These are phyloP conservation scores for Macrotyloma uniflorum DNA, from an alignment of 306 rosid species.

Conservation along the genomic window DNA sequence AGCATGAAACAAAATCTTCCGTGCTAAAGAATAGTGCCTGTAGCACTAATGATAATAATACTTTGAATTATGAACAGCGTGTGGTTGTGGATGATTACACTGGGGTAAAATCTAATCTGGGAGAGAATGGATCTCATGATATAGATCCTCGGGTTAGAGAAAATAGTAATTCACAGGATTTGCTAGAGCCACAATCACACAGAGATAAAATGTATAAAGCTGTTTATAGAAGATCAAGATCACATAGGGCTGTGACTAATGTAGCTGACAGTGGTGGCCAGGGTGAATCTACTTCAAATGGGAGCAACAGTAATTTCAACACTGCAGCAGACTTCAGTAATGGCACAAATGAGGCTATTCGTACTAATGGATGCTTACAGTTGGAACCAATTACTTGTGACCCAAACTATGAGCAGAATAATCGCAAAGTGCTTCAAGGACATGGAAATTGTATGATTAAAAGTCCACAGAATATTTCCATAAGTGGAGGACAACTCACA, in stretches of 20 bases:
- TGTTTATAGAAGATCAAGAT: conserved; percentile 77
- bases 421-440: conserved; percentile 52
- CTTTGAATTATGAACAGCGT: conserved; percentile 44
- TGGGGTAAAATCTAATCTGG: conserved; percentile 45
- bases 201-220: conserved; percentile 76
- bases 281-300: conserved; percentile 66
- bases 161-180: conserved; percentile 46
- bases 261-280: conserved; percentile 52
- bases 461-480: conserved; percentile 51
- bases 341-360: conserved; percentile 52
- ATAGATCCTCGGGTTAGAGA: conserved; percentile 47
- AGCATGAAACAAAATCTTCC: conserved; percentile 51
- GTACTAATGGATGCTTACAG: conserved; percentile 54
- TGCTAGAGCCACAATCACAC: conserved; percentile 45
- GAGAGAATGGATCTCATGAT: conserved; percentile 54
- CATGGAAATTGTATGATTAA: conserved; percentile 50
- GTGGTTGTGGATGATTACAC: conserved; percentile 41
- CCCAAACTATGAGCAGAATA: conserved; percentile 45
- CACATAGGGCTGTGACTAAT: conserved; percentile 59
- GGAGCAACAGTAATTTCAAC: conserved; percentile 51
- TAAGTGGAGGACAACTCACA: conserved; percentile 48
- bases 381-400: conserved; percentile 50
- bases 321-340: conserved; percentile 49
- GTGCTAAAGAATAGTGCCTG: conserved; percentile 52
- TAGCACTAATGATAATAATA: conserved; percentile 44